A percentile compares a stretch with the other conserved stretches of the same genome.
Evolutionary conservation across 257 asterid species (phyloP).

Genomic region (Eucommia ulmoides): DNA sequence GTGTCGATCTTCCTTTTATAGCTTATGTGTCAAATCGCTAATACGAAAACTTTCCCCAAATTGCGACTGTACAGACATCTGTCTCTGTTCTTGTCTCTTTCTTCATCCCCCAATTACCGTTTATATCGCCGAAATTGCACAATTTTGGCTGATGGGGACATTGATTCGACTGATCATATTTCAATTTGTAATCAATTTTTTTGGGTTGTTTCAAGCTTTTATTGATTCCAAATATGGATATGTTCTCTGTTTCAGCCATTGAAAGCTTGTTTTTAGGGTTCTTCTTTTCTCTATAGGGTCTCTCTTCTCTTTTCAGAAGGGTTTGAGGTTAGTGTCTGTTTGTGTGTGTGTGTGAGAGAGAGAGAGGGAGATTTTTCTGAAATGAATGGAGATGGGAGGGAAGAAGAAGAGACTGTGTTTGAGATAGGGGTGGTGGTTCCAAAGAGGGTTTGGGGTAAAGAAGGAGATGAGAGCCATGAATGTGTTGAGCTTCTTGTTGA

Average conservation of each 20-base stretch:
- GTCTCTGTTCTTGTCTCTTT: slow-evolving; percentile 12
- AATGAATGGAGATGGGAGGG: slow-evolving; percentile 44
- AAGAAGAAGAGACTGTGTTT: slow-evolving; percentile 49
- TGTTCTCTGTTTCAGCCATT: neutral
- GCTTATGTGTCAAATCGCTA: slow-evolving; percentile 24
- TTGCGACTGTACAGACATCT: slow-evolving; percentile 25
- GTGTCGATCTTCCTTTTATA: slow-evolving; percentile 27
- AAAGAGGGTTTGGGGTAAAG: slow-evolving; percentile 31
- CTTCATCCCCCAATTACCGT: neutral
- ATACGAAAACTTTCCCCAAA: slow-evolving; percentile 23
- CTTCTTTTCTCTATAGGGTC: slow-evolving; percentile 12
- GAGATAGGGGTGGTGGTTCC: slow-evolving; percentile 74
- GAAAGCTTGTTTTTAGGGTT: slow-evolving; percentile 9
- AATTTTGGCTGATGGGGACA: slow-evolving; percentile 11
- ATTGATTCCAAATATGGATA: slow-evolving; percentile 2
- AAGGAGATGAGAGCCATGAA: slow-evolving; percentile 20
- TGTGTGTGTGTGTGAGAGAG: too few species aligned
- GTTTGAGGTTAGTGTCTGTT: slow-evolving; percentile 9
- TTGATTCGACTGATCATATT: neutral
- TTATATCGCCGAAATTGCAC: slow-evolving; percentile 1
- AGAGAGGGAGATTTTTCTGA: slow-evolving; percentile 17
- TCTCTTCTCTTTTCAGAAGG: neutral
- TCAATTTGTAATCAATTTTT: slow-evolving; percentile 16
- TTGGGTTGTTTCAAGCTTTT: slow-evolving; percentile 11
- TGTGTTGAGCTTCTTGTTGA: slow-evolving; percentile 58